Percentiles rank a stretch among this genome's conserved stretches.
Evolutionary conservation across 2,329 filamentous ascomycete genomes (phyloP).

Genomic region (Trichophyton mentagrophytes): DNA sequence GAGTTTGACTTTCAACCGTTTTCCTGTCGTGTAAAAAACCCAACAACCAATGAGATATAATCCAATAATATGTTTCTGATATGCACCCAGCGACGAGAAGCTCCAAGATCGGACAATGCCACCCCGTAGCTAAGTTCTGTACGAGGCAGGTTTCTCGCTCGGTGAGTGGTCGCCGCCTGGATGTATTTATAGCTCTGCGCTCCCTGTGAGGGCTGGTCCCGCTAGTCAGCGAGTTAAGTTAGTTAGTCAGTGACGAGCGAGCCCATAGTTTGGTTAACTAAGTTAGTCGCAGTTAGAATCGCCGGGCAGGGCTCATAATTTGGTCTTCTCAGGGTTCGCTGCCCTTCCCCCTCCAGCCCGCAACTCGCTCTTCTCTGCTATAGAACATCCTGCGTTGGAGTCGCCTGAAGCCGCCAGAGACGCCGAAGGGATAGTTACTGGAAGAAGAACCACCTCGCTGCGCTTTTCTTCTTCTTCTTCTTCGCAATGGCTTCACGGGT

Average conservation of each 20-base stretch:
- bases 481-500: conserved; percentile 10
- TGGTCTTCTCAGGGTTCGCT: background rate
- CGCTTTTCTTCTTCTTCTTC: background rate
- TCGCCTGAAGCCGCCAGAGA: no score
- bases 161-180: background rate
- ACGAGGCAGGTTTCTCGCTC: background rate
- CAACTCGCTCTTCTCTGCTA: background rate
- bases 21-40: background rate
- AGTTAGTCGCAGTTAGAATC: no score
- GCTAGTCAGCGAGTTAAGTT: background rate
- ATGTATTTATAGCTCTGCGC: background rate
- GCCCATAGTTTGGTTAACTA: background rate
- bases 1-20: background rate
- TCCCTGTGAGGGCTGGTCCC: background rate
- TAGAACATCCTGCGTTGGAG: background rate
- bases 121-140: background rate
- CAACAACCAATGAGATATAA: background rate
- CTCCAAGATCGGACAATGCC: background rate
- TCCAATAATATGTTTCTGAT: background rate
- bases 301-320: background rate
- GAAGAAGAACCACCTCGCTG: background rate
- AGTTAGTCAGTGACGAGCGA: background rate
- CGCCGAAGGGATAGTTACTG: no score
- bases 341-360: background rate
- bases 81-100: background rate